Evolutionary conservation across 2,329 filamentous ascomycete species (phyloP), one percentile per base, ranked within the genome.

Genomic region (Clonostachys rosea): DNA sequence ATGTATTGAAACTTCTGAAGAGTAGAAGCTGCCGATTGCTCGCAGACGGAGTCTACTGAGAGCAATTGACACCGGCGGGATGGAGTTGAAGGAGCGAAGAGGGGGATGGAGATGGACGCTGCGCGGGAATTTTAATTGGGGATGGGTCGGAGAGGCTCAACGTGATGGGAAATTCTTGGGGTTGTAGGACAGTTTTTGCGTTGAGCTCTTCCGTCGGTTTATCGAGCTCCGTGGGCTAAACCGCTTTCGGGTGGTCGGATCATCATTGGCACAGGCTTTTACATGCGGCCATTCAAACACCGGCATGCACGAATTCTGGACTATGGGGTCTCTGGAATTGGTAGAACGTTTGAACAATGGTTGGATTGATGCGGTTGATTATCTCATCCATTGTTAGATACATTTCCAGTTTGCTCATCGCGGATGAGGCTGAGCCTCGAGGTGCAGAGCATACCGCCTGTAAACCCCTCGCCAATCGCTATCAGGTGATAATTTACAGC

Each of bases 151-250:
- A 47, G 47, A 59, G 58, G 53, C 49, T 60, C 53, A 53, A 54
- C 53, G 58, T 60, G 62, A 56, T 59, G 47, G 47, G 53, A 62
- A 64, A 63, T 64, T 58, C 58, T 67, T 67, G 63, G 65, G 65
- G 65, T 62, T 65, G 58, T 57, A 59, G 52, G 56, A 56, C 60
- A 39, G 36, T 39, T 39, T 39, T 39, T 39, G 36, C 36, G 36
- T 39, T 39, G 36, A 39, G 36, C 36, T 39, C 36, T 39, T 18
- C 36, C 36, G 36, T 39, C 36, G 17, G 36, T 39, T 39, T 18
- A n/a, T 18, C 17, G 17, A 39, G 36, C 14, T 39, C 14, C 36
- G 36, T 18, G 36, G 14, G 36, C 36, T 39, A 39, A 39, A 18
- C 36, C 36, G 14, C 36, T 39, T 39, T 18, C 24, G 24, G 24